Evolutionary conservation across 495 filamentous ascomycete species (phyloP).

Genomic region (Wilcoxina mikolae): DNA sequence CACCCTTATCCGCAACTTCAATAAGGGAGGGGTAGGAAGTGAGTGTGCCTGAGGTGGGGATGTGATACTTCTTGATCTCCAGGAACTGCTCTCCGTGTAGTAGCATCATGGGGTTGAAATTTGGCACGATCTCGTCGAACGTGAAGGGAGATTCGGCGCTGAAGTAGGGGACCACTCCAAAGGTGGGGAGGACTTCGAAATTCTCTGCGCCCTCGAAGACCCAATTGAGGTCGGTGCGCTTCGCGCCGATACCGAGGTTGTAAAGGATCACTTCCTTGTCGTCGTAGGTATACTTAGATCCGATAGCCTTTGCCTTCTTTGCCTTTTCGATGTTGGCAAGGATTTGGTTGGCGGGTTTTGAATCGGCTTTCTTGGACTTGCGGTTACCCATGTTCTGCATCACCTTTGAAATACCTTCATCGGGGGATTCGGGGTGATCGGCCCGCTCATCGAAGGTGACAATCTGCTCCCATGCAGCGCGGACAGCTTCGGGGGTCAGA

Average conservation of each 20-base stretch:
- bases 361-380: constrained; percentile 17
- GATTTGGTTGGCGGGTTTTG: constrained; percentile 31
- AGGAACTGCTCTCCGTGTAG: constrained; percentile 98
- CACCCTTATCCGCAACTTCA: constrained; percentile 91
- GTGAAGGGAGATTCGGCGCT: constrained; percentile 66
- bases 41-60: constrained; percentile 72
- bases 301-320: constrained; percentile 51
- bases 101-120: constrained; percentile 98
- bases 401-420: constrained; percentile 67
- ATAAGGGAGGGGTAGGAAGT: constrained; percentile 73
- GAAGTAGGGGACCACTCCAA: constrained; percentile 82
- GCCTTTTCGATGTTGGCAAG: constrained; percentile 64
- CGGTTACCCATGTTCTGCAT: constrained; percentile 66
- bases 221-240: constrained; percentile 72
- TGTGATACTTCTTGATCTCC: constrained; percentile 84
- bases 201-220: constrained; percentile 79
- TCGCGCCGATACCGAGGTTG: constrained; percentile 89
- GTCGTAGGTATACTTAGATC: constrained; percentile 66
- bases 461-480: constrained; percentile 63
- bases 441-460: constrained; percentile 80
- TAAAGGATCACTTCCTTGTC: constrained; percentile 87
- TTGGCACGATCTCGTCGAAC: constrained; percentile 70
- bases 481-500: constrained; percentile 74
- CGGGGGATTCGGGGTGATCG: constrained; percentile 68
- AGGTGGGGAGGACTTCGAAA: constrained; percentile 88